Evolutionary conservation across 108 stramenopile species (phyloP).

Genomic region (Cyclotella cryptica): DNA sequence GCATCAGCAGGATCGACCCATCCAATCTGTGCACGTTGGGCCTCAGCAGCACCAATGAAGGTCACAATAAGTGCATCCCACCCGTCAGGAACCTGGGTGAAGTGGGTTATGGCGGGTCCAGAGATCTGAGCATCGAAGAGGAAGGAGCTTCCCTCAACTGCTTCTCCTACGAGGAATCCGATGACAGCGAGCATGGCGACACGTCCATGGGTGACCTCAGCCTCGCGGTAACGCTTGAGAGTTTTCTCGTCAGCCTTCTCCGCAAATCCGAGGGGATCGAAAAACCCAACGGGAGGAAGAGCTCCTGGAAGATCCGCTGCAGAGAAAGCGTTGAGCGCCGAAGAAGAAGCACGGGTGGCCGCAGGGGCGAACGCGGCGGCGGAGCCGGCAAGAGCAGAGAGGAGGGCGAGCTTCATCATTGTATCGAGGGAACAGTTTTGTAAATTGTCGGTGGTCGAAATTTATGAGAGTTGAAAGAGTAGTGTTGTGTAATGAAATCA

Average conservation of each 20-base stretch:
- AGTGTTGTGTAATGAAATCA: not conserved
- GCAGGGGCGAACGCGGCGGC: constrained; percentile 35
- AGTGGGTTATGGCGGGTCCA: constrained; percentile 93
- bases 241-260: constrained; percentile 74
- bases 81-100: constrained; percentile 73
- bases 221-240: constrained; percentile 89
- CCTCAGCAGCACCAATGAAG: constrained; percentile 66
- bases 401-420: constrained; percentile 29
- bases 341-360: not conserved
- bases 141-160: constrained; percentile 78
- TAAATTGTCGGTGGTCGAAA: no score
- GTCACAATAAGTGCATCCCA: constrained; percentile 71
- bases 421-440: not conserved
- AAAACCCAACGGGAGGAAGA: constrained; percentile 44
- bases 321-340: constrained; percentile 32
- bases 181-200: constrained; percentile 61
- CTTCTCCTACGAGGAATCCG: constrained; percentile 66
- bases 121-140: constrained; percentile 77
- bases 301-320: constrained; percentile 28
- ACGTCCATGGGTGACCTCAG: constrained; percentile 88
- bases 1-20: constrained; percentile 71
- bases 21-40: constrained; percentile 59
- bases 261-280: constrained; percentile 63
- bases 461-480: not conserved
- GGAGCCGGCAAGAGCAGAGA: constrained; percentile 36